Percentiles rank a stretch among this genome's conserved stretches.
These are phyloP conservation scores for Fomitopsis pulvina DNA, from an alignment of 768 basidiomycete species.

Conservation along the genomic window DNA sequence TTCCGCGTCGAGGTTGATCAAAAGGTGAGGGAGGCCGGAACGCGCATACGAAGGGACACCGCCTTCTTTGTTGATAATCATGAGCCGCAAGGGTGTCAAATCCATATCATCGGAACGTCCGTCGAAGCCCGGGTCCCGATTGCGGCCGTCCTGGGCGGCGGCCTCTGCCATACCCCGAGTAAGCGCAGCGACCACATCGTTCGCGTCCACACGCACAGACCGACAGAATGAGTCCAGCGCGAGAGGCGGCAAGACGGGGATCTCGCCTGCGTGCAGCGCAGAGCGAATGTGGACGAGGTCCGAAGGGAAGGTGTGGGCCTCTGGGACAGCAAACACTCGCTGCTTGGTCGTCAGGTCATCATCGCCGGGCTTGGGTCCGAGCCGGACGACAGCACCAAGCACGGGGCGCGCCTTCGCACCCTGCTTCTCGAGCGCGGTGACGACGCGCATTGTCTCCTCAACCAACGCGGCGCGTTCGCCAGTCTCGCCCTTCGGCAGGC, in stretches of 20 bases:
- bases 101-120: constrained; percentile 53
- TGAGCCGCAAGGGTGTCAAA: constrained; percentile 89
- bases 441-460: constrained; percentile 83
- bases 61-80: constrained; percentile 96
- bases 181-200: constrained; percentile 85
- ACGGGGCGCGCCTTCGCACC: constrained; percentile 86
- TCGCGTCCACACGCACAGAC: constrained; percentile 77
- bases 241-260: constrained; percentile 91
- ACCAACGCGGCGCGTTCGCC: constrained; percentile 61
- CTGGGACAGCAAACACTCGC: constrained; percentile 41
- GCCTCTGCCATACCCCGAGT: constrained; percentile 74
- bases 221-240: constrained; percentile 89
- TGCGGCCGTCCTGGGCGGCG: constrained; percentile 38
- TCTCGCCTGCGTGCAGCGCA: constrained; percentile 89
- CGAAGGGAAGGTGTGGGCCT: constrained; percentile 72
- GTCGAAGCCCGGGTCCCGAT: constrained; percentile 26
- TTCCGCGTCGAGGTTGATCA: constrained; percentile 91
- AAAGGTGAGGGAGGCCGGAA: constrained; percentile 87
- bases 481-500: constrained; percentile 57
- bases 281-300: constrained; percentile 84
- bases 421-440: constrained; percentile 73
- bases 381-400: constrained; percentile 76
- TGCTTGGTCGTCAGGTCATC: constrained; percentile 20
- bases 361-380: constrained; percentile 68
- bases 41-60: constrained; percentile 98